Conservation (phyloP, 306 rosid genomes). For the Urtica urens region DNA sequence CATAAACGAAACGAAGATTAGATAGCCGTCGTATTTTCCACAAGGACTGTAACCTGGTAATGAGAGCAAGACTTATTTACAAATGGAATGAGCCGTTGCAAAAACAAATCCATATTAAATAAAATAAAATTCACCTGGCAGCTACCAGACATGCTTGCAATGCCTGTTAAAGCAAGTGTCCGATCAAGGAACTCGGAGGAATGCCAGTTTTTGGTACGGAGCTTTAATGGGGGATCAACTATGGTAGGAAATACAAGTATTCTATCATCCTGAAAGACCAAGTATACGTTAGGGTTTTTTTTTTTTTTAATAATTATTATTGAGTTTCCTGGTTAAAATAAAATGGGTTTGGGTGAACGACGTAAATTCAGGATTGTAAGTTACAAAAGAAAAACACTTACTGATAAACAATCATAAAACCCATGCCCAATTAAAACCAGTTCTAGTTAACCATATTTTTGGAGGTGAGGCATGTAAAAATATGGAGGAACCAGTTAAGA, state of each 20-base stretch:
- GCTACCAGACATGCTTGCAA: conserved; percentile 37
- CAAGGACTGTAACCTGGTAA: conserved; percentile 60
- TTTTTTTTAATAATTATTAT: no score
- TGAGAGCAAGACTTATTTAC: conserved; percentile 4
- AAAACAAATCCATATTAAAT: conserved; percentile 2
- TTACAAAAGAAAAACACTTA: no score
- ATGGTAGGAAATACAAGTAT: conserved; percentile 31
- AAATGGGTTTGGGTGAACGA: no score
- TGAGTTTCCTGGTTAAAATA: neutral
- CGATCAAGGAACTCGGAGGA: conserved; percentile 26
- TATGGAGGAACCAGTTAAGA: no score
- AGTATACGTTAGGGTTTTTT: neutral
- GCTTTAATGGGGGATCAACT: conserved; percentile 30
- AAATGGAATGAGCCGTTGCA: conserved; percentile 10
- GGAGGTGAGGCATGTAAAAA: no score
- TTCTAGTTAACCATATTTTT: no score
- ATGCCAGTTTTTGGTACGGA: conserved; percentile 13
- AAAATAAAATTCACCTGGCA: conserved; percentile 45
- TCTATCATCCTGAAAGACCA: conserved; percentile 27
- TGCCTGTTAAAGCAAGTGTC: conserved; percentile 26
- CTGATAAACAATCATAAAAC: no score
- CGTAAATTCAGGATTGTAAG: no score
- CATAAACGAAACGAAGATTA: conserved; percentile 58
- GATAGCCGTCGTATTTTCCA: conserved; percentile 49
- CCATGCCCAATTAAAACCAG: no score